A percentile compares a stretch with the other conserved stretches of the same genome.
Evolutionary conservation across 2,329 filamentous ascomycete genomes (phyloP).

Genomic region (Verticillium alfalfae): DNA sequence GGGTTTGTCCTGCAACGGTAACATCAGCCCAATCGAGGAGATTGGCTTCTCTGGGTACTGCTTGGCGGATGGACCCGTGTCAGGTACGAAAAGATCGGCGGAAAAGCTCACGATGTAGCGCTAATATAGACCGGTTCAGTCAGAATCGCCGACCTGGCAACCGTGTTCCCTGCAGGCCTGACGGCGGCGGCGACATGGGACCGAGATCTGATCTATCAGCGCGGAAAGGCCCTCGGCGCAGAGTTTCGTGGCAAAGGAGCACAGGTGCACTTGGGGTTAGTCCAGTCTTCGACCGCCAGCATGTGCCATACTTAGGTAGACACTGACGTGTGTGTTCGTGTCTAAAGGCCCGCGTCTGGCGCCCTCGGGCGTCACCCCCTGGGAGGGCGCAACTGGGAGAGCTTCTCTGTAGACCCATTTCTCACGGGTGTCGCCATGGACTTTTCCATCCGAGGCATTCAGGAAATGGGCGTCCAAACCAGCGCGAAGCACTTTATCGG

Average conservation of each 20-base stretch:
- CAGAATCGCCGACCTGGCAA: conserved; percentile 24
- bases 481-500: conserved; percentile 44
- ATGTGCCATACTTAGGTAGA: not conserved
- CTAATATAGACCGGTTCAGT: not conserved
- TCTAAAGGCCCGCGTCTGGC: conserved; percentile 45
- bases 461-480: conserved; percentile 61
- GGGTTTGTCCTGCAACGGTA: conserved; percentile 24
- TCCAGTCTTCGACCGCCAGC: no score
- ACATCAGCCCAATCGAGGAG: conserved; percentile 27
- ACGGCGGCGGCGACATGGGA: conserved; percentile 72
- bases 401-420: conserved; percentile 58
- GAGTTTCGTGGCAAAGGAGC: conserved; percentile 71
- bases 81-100: conserved; percentile 13
- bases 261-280: conserved; percentile 49
- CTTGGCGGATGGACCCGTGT: conserved; percentile 50
- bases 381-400: conserved; percentile 60
- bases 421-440: conserved; percentile 60
- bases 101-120: no score
- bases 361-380: conserved; percentile 60
- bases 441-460: conserved; percentile 64
- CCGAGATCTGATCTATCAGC: conserved; percentile 56
- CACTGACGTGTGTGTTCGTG: not conserved
- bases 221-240: conserved; percentile 64
- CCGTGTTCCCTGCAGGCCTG: conserved; percentile 66
- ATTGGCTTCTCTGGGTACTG: conserved; percentile 31